These are phyloP conservation scores for Stramenopiles sp. DNA, from an alignment of 352 stramenopile genomes.

Conservation along the genomic window DNA sequence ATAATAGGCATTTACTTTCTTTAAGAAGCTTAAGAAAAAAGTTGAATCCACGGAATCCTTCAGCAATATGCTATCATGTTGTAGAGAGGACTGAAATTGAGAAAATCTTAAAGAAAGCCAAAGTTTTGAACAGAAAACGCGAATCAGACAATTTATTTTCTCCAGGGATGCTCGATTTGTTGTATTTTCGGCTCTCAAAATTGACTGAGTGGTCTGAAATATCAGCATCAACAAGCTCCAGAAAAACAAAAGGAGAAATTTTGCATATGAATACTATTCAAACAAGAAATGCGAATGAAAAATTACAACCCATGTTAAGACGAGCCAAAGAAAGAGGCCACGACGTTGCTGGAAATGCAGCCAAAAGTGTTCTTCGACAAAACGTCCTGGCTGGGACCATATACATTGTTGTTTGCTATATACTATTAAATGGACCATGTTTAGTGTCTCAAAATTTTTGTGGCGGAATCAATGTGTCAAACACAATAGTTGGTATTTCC, in stretches of 20 bases:
- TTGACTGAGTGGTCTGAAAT: conserved; percentile 8
- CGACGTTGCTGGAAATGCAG: background rate
- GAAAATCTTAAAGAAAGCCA: background rate
- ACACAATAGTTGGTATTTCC: too few relatives aligned
- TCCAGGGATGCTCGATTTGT: background rate
- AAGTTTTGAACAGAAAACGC: background rate
- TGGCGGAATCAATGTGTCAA: too few relatives aligned
- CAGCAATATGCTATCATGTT: background rate
- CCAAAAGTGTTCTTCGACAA: background rate
- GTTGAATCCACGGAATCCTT: background rate
- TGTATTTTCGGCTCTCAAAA: background rate
- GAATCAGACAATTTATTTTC: conserved; percentile 2
- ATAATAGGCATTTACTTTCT: background rate
- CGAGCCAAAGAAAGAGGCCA: background rate
- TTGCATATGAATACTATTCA: conserved; percentile 3
- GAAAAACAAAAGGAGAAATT: conserved; percentile 10
- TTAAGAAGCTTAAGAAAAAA: background rate
- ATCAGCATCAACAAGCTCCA: background rate
- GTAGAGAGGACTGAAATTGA: background rate
- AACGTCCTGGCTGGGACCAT: background rate
- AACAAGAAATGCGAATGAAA: conserved; percentile 5
- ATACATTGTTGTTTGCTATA: background rate
- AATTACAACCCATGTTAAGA: conserved; percentile 7
- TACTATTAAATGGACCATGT: background rate
- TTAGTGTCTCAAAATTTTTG: too few relatives aligned